Conservation (phyloP, 129 eudicot species). For the Pseudognaphalium luteoalbum region DNA sequence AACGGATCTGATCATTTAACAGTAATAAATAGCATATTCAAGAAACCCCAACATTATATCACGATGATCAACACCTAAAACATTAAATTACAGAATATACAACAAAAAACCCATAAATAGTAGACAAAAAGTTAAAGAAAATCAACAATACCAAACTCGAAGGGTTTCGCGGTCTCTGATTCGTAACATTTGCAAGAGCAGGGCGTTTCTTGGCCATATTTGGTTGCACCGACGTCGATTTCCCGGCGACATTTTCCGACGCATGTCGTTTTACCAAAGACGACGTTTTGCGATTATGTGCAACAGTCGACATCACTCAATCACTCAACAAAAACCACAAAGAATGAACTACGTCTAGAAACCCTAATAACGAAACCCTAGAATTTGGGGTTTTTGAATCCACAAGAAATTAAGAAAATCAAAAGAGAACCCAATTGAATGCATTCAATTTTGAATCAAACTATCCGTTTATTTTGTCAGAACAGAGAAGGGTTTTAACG, state of each 20-base stretch:
- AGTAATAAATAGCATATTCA: too few species aligned
- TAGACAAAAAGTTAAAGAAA: not conserved
- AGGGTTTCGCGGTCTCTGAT: conserved; percentile 45
- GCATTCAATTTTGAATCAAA: conserved; percentile 27
- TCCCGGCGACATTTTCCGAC: conserved; percentile 55
- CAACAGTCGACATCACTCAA: conserved; percentile 35
- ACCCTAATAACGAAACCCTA: conserved; percentile 1
- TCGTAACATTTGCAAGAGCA: conserved; percentile 61
- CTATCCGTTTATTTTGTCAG: conserved; percentile 34
- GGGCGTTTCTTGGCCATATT: conserved; percentile 67
- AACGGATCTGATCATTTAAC: too few species aligned
- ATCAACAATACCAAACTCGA: conserved; percentile 39
- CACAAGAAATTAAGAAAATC: not conserved
- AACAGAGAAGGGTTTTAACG: conserved; percentile 34
- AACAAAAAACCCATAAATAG: not conserved
- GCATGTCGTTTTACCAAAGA: conserved; percentile 71
- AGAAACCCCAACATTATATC: not conserved
- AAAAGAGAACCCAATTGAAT: conserved; percentile 1
- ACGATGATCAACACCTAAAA: not conserved
- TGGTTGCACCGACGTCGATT: conserved; percentile 29
- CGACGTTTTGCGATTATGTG: conserved; percentile 58
- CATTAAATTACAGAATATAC: not conserved
- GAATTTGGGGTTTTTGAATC: conserved; percentile 6
- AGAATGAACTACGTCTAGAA: not conserved
- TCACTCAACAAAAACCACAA: conserved; percentile 8